Percentiles rank a stretch among this genome's conserved stretches.
Evolutionary conservation across 1,139 yeast species (phyloP).

Genomic region (Geotrichum macrosporum): DNA sequence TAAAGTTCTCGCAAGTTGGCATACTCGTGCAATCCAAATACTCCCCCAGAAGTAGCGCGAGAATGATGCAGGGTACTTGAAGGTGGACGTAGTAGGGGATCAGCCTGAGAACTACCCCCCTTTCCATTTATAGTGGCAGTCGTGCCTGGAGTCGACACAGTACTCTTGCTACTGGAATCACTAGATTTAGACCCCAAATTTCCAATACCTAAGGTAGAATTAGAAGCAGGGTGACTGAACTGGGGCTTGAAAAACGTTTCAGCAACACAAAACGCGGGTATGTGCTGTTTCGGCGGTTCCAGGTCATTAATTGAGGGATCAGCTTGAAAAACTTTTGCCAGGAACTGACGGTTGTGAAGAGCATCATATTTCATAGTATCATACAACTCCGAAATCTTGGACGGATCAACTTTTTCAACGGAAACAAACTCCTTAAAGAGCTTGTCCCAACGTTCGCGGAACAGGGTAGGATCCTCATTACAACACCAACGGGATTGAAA

Average conservation of each 20-base stretch:
- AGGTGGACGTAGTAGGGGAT: not conserved
- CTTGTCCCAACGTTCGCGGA: constrained; percentile 95
- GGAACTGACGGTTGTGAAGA: constrained; percentile 82
- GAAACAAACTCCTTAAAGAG: constrained; percentile 84
- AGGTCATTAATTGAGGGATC: constrained; percentile 42
- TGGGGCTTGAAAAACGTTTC: no score
- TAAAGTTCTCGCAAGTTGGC: constrained; percentile 82
- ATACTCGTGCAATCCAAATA: constrained; percentile 75
- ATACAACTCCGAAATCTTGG: constrained; percentile 89
- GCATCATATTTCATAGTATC: constrained; percentile 99
- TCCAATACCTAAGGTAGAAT: no score
- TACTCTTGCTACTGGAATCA: not conserved
- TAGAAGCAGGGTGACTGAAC: no score
- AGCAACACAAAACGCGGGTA: no score
- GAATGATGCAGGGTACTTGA: constrained; percentile 1
- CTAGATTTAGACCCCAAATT: no score
- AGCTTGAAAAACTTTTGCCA: constrained; percentile 75
- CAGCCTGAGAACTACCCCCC: constrained; percentile 1
- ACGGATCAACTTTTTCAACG: constrained; percentile 94
- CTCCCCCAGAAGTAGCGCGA: constrained; percentile 30
- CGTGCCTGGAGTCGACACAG: not conserved
- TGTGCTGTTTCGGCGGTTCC: constrained; percentile 30
- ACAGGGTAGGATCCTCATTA: constrained; percentile 84
- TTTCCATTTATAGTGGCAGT: no score
- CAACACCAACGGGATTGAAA: constrained; percentile 92